These are phyloP conservation scores for Xerocomellus intermedius DNA, from an alignment of 768 basidiomycete species.

Conservation along the genomic window DNA sequence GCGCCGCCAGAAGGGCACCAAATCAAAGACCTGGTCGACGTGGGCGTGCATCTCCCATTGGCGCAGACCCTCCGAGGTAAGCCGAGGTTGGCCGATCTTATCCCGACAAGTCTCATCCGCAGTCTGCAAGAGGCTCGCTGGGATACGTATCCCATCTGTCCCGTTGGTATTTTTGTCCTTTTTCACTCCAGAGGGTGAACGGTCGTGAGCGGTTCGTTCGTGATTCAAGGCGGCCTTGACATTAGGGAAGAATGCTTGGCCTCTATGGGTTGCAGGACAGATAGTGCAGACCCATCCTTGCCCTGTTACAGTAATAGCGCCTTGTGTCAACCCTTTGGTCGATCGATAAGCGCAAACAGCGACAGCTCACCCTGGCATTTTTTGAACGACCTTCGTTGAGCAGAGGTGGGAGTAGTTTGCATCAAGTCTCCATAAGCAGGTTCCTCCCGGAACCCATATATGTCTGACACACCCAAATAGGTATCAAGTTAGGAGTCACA, in stretches of 20 bases:
- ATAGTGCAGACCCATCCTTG: constrained; percentile 35
- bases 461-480: constrained; percentile 17
- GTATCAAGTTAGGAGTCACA: constrained; percentile 7
- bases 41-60: constrained; percentile 32
- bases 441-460: constrained; percentile 16
- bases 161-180: not conserved
- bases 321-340: not conserved
- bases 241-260: constrained; percentile 23
- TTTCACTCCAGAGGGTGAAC: constrained; percentile 11
- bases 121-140: constrained; percentile 10
- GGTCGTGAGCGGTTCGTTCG: constrained; percentile 24
- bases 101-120: constrained; percentile 29
- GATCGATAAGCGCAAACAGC: not conserved
- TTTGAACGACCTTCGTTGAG: constrained; percentile 15
- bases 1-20: constrained; percentile 54
- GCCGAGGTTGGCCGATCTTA: constrained; percentile 29
- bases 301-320: constrained; percentile 21
- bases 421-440: constrained; percentile 17
- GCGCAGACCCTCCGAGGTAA: constrained; percentile 29
- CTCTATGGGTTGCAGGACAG: constrained; percentile 27
- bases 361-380: constrained; percentile 23
- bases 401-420: constrained; percentile 19
- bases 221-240: constrained; percentile 33
- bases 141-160: not conserved
- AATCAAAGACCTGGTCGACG: constrained; percentile 48